phyloP scores from a whole-genome alignment of 2,329 filamentous ascomycete species.

The Fusarium staphyleae region DNA sequence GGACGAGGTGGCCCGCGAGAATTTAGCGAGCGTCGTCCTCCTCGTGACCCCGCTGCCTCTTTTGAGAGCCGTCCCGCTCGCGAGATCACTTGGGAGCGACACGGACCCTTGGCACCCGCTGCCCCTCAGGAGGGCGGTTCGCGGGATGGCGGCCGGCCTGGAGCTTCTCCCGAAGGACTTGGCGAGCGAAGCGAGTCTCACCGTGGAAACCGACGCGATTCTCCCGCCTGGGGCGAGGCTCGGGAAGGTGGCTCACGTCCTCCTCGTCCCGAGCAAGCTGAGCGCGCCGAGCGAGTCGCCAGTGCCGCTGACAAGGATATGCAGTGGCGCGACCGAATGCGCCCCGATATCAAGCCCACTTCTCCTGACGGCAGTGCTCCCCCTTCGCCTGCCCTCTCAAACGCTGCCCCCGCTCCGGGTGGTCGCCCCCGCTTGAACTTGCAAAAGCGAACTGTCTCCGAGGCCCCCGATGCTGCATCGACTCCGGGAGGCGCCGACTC shows the following conservation, averaged over 20 bases:
- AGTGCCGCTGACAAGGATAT: slow-evolving; percentile 93
- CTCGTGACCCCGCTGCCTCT: slow-evolving; percentile 64
- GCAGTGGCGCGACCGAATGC: slow-evolving; percentile 92
- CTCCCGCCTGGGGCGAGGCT: slow-evolving; percentile 79
- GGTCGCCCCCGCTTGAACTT: slow-evolving; percentile 86
- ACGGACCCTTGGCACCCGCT: slow-evolving; percentile 83
- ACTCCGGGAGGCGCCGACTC: slow-evolving; percentile 66
- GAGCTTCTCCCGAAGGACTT: slow-evolving; percentile 58
- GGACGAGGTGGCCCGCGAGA: slow-evolving; percentile 60
- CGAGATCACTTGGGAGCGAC: slow-evolving; percentile 91
- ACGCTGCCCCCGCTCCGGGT: slow-evolving; percentile 57
- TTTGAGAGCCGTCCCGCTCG: slow-evolving; percentile 69
- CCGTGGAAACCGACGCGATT: slow-evolving; percentile 69
- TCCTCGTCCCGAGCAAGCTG: slow-evolving; percentile 78
- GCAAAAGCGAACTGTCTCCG: slow-evolving; percentile 88
- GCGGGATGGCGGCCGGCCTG: slow-evolving; percentile 63
- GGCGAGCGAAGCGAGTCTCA: slow-evolving; percentile 65
- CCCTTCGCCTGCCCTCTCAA: slow-evolving; percentile 71
- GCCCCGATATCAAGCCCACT: slow-evolving; percentile 76
- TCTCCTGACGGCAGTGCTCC: slow-evolving; percentile 77
- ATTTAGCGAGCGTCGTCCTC: slow-evolving; percentile 67
- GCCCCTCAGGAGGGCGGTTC: slow-evolving; percentile 60
- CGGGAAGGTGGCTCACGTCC: slow-evolving; percentile 80
- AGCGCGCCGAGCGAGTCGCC: slow-evolving; percentile 73
- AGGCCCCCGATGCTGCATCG: slow-evolving; percentile 61